Evolutionary conservation across 139 green algal genomes (phyloP).

Genomic region (Nannochloris sp.): DNA sequence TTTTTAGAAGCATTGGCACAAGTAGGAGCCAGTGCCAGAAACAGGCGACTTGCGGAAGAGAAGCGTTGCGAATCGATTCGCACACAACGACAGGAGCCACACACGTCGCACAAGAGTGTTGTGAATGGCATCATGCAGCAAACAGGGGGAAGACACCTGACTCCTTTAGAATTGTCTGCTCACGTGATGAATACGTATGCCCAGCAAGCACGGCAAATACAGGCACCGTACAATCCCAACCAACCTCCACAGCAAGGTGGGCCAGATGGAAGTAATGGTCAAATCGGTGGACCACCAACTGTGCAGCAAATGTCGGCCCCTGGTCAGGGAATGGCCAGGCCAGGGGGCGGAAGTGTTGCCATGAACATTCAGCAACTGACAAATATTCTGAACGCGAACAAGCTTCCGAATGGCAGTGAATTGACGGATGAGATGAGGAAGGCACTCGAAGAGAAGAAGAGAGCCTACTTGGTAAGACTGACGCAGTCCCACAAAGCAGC

Average conservation of each 20-base stretch:
- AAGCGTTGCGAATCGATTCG: slow-evolving; percentile 13
- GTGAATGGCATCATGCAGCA: slow-evolving; percentile 19
- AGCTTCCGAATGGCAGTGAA: slow-evolving; percentile 23
- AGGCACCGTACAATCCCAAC: not conserved
- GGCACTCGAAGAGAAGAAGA: slow-evolving; percentile 19
- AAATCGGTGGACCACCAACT: not conserved
- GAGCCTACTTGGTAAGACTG: slow-evolving; percentile 13
- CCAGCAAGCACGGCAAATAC: slow-evolving; percentile 6
- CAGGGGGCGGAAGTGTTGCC: not conserved
- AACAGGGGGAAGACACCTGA: slow-evolving; percentile 13
- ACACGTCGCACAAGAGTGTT: slow-evolving; percentile 24
- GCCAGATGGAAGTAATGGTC: not conserved
- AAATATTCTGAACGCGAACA: slow-evolving; percentile 20
- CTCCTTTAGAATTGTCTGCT: slow-evolving; percentile 13
- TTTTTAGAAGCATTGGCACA: slow-evolving; percentile 25
- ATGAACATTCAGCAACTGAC: slow-evolving; percentile 28
- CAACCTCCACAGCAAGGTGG: slow-evolving; percentile 12
- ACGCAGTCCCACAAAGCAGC: slow-evolving; percentile 2
- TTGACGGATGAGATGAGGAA: slow-evolving; percentile 18
- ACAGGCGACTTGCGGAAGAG: slow-evolving; percentile 15
- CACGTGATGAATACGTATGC: slow-evolving; percentile 11
- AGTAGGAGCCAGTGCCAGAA: slow-evolving; percentile 23
- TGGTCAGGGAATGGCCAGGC: not conserved
- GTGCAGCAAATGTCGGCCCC: not conserved
- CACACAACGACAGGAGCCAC: slow-evolving; percentile 14